Percentiles rank a stretch among this genome's conserved stretches.
Evolutionary conservation across 768 basidiomycete genomes (phyloP).

Genomic region (Cubamyces sp.): DNA sequence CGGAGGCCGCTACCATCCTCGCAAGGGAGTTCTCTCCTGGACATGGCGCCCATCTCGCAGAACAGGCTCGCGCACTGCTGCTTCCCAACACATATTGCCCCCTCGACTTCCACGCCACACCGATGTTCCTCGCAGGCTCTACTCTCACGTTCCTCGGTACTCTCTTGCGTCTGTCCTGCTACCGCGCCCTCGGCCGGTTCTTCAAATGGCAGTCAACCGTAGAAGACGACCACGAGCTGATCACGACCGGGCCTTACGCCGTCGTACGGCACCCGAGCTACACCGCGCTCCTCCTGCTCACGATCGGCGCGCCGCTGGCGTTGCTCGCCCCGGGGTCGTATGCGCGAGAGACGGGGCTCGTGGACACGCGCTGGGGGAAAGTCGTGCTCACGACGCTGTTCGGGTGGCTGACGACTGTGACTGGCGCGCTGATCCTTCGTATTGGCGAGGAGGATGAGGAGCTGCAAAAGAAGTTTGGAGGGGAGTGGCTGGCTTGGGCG

Average conservation of each 20-base stretch:
- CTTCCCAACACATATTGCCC: background rate
- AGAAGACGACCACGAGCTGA: slow-evolving; percentile 19
- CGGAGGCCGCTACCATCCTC: background rate
- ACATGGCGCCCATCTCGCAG: background rate
- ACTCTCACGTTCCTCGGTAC: background rate
- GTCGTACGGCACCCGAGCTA: slow-evolving; percentile 30
- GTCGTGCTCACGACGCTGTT: background rate
- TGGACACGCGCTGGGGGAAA: slow-evolving; percentile 11
- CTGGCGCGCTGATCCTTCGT: slow-evolving; percentile 4
- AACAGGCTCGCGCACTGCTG: background rate
- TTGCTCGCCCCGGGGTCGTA: slow-evolving; percentile 7
- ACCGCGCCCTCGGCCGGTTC: slow-evolving; percentile 26
- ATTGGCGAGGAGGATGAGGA: slow-evolving; percentile 24
- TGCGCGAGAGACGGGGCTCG: slow-evolving; percentile 10
- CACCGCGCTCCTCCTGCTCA: slow-evolving; percentile 9
- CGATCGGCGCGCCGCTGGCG: slow-evolving; percentile 4
- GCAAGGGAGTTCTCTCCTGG: background rate
- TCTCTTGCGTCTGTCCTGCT: slow-evolving; percentile 6
- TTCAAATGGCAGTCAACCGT: slow-evolving; percentile 27
- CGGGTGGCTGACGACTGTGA: background rate
- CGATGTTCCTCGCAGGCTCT: slow-evolving; percentile 6
- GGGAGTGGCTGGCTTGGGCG: slow-evolving; percentile 25
- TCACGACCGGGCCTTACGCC: slow-evolving; percentile 27
- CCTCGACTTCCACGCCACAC: background rate
- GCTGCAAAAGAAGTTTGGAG: slow-evolving; percentile 26